Conservation (phyloP, 2,329 filamentous ascomycete genomes). For the Cladophialophora chaetospira region DNA sequence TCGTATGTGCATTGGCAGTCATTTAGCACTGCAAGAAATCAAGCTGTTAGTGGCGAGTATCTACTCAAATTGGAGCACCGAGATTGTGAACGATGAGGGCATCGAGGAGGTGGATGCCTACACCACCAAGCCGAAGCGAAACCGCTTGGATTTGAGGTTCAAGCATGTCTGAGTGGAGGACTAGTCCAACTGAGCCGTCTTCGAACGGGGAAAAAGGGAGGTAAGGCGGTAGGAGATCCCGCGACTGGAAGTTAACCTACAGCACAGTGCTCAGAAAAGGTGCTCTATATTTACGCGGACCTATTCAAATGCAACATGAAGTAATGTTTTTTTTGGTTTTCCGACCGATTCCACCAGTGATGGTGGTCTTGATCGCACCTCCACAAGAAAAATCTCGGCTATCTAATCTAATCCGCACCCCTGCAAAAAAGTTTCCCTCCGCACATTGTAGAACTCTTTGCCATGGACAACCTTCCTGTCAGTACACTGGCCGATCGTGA, state of each 20-base stretch:
- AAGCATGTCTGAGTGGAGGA: conserved; percentile 38
- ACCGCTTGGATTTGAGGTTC: conserved; percentile 62
- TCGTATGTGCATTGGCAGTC: conserved; percentile 53
- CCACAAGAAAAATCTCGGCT: not conserved
- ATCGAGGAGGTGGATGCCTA: conserved; percentile 69
- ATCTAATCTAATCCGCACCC: not conserved
- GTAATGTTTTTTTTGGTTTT: too few relatives aligned
- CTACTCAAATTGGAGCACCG: conserved; percentile 66
- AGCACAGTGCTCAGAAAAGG: too few relatives aligned
- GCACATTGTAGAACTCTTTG: not conserved
- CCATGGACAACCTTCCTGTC: not conserved
- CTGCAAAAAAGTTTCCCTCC: not conserved
- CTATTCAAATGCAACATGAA: too few relatives aligned
- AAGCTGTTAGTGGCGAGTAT: conserved; percentile 70
- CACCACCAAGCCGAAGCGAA: conserved; percentile 59
- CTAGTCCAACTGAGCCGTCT: too few relatives aligned
- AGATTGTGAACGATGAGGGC: conserved; percentile 62
- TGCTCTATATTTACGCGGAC: too few relatives aligned
- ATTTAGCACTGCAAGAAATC: conserved; percentile 62
- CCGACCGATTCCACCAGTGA: too few relatives aligned
- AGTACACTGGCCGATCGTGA: too few relatives aligned
- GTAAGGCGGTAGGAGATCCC: too few relatives aligned
- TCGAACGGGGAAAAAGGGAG: too few relatives aligned
- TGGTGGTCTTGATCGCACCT: too few relatives aligned
- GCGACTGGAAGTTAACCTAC: too few relatives aligned